These are phyloP conservation scores for Candida montana DNA, from an alignment of 805 yeast species.

Conservation along the genomic window DNA sequence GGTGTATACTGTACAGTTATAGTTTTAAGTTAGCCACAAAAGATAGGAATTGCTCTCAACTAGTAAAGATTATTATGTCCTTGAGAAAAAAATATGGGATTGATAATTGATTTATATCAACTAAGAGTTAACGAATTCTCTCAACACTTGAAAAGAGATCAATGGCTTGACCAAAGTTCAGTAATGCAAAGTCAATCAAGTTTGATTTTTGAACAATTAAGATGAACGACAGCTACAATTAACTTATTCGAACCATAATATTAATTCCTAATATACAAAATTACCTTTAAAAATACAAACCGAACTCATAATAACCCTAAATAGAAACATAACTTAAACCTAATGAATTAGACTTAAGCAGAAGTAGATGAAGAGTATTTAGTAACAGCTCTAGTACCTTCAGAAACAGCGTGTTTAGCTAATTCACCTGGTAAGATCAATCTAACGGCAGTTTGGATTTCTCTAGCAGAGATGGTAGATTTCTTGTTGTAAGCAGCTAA, in stretches of 20 bases:
- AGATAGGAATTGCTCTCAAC: too few species aligned
- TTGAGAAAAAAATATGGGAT: too few species aligned
- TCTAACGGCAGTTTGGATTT: conserved; percentile 98
- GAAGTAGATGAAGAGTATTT: conserved; percentile 73
- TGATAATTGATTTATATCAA: too few species aligned
- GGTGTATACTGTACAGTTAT: too few species aligned
- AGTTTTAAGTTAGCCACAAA: too few species aligned
- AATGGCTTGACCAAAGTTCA: too few species aligned
- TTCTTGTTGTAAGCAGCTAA: conserved; percentile 98
- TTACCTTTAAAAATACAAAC: conserved; percentile 20
- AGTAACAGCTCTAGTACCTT: conserved; percentile 98
- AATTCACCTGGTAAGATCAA: conserved; percentile 97
- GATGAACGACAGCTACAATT: too few species aligned
- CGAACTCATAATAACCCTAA: conserved; percentile 26
- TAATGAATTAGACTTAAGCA: conserved; percentile 26
- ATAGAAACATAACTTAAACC: conserved; percentile 14
- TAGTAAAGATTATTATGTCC: too few species aligned
- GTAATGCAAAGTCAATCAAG: too few species aligned
- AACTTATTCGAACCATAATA: conserved; percentile 20
- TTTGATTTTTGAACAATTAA: too few species aligned
- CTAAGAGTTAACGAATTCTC: too few species aligned
- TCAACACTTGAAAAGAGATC: too few species aligned
- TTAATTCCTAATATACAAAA: conserved; percentile 28
- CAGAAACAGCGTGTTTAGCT: conserved; percentile 97
- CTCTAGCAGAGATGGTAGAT: conserved; percentile 96